Evolutionary conservation across 2,329 filamentous ascomycete species (phyloP).

Genomic region (Fusarium odoratissimum): DNA sequence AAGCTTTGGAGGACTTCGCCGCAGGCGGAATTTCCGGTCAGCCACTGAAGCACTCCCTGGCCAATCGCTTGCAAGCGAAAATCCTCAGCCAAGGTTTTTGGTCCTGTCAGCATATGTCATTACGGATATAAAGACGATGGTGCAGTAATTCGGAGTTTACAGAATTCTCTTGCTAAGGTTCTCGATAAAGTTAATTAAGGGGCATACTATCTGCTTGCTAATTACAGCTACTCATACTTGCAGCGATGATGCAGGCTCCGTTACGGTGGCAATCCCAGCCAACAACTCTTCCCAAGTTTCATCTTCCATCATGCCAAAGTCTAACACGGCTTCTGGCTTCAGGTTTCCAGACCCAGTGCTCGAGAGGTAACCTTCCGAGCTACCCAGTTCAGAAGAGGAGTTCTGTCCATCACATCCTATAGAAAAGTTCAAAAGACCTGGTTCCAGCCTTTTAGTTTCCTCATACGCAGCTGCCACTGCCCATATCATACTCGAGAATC

Average conservation of each 20-base stretch:
- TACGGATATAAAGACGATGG: background rate
- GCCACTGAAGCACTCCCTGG: background rate
- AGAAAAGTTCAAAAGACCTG: background rate
- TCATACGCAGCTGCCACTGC: slow-evolving; percentile 5
- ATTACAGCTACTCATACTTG: background rate
- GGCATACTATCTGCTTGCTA: no score
- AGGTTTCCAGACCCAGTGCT: slow-evolving; percentile 1
- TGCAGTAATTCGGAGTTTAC: background rate
- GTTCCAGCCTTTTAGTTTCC: background rate
- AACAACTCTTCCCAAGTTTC: slow-evolving; percentile 15
- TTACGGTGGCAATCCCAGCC: background rate
- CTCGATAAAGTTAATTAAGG: background rate
- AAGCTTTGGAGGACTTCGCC: background rate
- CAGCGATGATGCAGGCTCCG: background rate
- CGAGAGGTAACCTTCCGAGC: slow-evolving; percentile 10
- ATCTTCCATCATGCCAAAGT: slow-evolving; percentile 3
- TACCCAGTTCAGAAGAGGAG: background rate
- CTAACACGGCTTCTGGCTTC: background rate
- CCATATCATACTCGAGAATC: slow-evolving; percentile 18
- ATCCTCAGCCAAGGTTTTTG: background rate
- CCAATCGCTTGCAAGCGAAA: background rate
- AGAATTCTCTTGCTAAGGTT: background rate
- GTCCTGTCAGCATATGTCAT: background rate
- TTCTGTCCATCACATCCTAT: background rate
- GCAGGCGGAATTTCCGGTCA: slow-evolving; percentile 4